These are phyloP conservation scores for Rhodomyrtus psidioides DNA, from an alignment of 441 rosid genomes.

Conservation along the genomic window DNA sequence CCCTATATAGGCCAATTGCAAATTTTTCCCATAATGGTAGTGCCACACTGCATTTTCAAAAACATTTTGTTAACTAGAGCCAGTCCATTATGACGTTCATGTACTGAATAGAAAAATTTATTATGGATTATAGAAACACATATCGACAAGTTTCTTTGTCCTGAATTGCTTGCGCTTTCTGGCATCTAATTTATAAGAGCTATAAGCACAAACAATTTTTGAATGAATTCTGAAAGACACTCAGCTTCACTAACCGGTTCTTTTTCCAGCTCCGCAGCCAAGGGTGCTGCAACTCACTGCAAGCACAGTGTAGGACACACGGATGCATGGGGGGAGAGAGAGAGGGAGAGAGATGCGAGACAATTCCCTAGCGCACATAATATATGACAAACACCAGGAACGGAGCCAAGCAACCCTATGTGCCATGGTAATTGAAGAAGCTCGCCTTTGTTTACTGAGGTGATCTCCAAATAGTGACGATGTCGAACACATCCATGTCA, in stretches of 20 bases:
- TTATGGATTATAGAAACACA: not conserved
- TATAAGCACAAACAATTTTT: not conserved
- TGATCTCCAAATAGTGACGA: not conserved
- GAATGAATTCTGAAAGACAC: not conserved
- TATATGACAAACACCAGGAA: not conserved
- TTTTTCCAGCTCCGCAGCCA: not conserved
- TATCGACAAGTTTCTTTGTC: not conserved
- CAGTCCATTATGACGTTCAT: not conserved
- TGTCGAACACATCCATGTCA: not conserved
- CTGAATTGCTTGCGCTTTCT: not conserved
- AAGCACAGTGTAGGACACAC: not conserved
- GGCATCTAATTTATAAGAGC: not conserved
- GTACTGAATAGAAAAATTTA: not conserved
- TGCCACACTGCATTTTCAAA: not conserved
- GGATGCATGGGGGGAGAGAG: not conserved
- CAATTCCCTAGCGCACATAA: not conserved
- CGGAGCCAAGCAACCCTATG: not conserved
- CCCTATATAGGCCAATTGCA: not conserved
- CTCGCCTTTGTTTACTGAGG: not conserved
- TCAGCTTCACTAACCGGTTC: not conserved
- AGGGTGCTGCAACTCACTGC: not conserved
- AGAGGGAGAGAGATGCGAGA: not conserved
- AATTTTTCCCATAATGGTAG: not conserved
- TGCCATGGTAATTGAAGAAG: not conserved
- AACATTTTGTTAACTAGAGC: not conserved